Base-by-base conservation (phyloP, 352 stramenopile genomes). In the Phytopythium aichiense region DNA sequence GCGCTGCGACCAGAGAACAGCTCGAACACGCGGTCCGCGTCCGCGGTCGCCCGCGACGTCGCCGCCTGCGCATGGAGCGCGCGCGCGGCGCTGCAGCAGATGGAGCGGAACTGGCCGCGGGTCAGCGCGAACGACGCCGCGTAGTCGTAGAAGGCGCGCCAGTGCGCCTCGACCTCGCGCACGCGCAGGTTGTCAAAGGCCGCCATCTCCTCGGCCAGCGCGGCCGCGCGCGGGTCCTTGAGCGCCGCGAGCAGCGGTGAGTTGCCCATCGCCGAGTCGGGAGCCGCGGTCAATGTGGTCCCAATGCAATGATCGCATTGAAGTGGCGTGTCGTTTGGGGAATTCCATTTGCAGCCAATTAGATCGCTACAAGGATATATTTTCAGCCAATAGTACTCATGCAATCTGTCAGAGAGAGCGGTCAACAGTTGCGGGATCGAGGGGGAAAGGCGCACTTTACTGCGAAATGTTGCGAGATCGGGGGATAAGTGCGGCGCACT, bases 101-200 rank as follows among this genome's bases (percentile, higher is more conserved):
- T 86, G 38, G 73, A 65, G 4, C 74, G 79, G 30, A 95, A 68
- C 53, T 94, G 71, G 23, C 59, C 64, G 38, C 72, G 79, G 16
- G 81, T 78, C 42, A 94, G 71, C 50, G 79, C 83, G 25, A 94
- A 94, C 20, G 75, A 87, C 62, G 74, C 72, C 16, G 83, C 83
- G 60, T 80, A 78, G 64, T 92, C 83, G 64, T 91, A 95, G 67
- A 95, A 95, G 56, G 70, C 86, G 40, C 81, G 81, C 87, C 87
- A 95, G 60, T 90, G 87, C 48, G 71, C 72, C 65, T 95, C 85
- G n/a, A 95, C 76, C 61, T 89, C 81, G 22, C 64, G 64, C 23
- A 91, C 66, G 7, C 69, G 70, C 35, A 95, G 75, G 61, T 91
- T 87, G 58, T 93, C 84, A 56, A 87, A 95, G 18, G 87, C 81